Conservation (phyloP, 106 monocot genomes). For the Gastrodia elata region DNA sequence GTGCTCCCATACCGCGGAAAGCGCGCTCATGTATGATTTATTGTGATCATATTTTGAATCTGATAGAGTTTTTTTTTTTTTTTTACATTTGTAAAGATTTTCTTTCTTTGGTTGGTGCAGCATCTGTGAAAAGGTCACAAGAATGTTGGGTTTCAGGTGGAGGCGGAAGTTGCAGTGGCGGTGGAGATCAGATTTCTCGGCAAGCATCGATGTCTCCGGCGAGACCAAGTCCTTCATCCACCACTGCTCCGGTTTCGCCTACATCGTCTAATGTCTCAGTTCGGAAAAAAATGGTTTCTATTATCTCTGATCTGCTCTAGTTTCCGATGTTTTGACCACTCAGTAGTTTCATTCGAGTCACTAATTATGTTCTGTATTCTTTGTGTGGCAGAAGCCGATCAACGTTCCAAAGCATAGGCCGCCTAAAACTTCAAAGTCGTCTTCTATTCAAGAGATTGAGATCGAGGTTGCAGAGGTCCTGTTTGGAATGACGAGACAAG, state of each 20-base stretch:
- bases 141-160: constrained; percentile 65
- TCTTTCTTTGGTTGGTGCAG: constrained; percentile 35
- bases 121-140: constrained; percentile 66
- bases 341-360: not conserved
- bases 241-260: constrained; percentile 55
- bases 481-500: constrained; percentile 76
- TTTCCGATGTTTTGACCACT: constrained; percentile 1
- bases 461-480: constrained; percentile 96
- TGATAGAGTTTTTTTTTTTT: not conserved
- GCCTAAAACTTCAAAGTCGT: constrained; percentile 47
- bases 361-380: constrained; percentile 1
- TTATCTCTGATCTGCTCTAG: not conserved
- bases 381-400: constrained; percentile 37
- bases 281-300: constrained; percentile 57
- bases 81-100: constrained; percentile 8
- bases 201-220: constrained; percentile 64
- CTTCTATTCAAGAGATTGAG: constrained; percentile 66
- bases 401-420: constrained; percentile 46
- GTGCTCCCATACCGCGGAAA: constrained; percentile 72
- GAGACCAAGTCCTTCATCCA: constrained; percentile 35
- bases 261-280: constrained; percentile 54
- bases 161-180: constrained; percentile 24
- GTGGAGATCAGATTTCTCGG: constrained; percentile 40
- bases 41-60: not conserved
- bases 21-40: constrained; percentile 69